Evolutionary conservation across 495 filamentous ascomycete species (phyloP).

Genomic region (Recurvomyces mirabilis): DNA sequence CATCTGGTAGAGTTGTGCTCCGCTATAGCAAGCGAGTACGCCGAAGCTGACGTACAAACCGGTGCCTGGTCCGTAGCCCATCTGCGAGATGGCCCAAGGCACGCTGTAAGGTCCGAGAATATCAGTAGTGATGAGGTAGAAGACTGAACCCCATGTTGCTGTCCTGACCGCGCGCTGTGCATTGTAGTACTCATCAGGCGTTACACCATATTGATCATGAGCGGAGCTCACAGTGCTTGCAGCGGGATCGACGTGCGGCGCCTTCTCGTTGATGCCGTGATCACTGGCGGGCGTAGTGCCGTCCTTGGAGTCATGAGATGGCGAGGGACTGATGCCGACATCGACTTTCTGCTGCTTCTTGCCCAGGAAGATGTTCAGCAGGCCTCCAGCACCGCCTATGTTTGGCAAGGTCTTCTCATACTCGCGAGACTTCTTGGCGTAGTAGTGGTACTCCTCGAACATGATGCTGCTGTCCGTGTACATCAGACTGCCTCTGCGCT

Average conservation of each 20-base stretch:
- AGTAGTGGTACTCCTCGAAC: conserved; percentile 43
- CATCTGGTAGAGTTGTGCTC: conserved; percentile 46
- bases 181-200: conserved; percentile 37
- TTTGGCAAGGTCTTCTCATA: conserved; percentile 1
- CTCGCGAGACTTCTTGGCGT: conserved; percentile 34
- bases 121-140: conserved; percentile 41
- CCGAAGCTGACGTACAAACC: conserved; percentile 36
- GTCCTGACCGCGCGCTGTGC: conserved; percentile 36
- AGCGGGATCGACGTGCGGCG: neutral
- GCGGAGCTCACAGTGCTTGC: neutral
- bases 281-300: no score
- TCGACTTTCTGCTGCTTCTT: neutral
- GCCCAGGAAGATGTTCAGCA: neutral
- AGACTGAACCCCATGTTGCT: conserved; percentile 31
- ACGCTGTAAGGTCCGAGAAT: conserved; percentile 44
- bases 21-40: conserved; percentile 38
- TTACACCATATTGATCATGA: conserved; percentile 7
- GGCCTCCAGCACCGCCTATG: neutral
- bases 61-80: conserved; percentile 46
- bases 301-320: no score
- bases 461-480: conserved; percentile 12
- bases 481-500: neutral
- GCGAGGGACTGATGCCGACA: neutral
- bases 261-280: no score
- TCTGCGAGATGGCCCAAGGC: conserved; percentile 15